Percentiles rank a stretch among this genome's conserved stretches.
phyloP scores from a whole-genome alignment of 2,329 filamentous ascomycete genomes.

The Elsinoe batatas region DNA sequence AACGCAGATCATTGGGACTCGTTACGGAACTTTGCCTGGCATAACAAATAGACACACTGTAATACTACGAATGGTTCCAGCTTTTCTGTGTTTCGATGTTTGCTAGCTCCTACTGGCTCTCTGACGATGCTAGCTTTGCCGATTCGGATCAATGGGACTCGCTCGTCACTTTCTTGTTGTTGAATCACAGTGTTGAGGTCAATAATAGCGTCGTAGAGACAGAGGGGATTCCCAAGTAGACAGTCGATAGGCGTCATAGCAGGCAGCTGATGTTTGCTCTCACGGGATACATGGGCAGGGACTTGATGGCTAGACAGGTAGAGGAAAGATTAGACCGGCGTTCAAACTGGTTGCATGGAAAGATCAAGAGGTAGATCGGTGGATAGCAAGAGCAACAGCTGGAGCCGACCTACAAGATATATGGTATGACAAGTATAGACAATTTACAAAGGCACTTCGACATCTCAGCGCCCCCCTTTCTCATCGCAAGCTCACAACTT shows the following conservation, averaged over 20 bases:
- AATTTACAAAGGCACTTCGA: background rate
- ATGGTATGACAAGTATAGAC: background rate
- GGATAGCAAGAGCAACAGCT: too few relatives aligned
- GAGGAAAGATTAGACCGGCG: too few relatives aligned
- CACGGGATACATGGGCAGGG: too few relatives aligned
- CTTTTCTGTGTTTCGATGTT: background rate
- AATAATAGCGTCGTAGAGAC: slow-evolving; percentile 6
- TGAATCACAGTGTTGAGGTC: slow-evolving; percentile 5
- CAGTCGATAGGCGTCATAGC: too few relatives aligned
- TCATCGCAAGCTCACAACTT: background rate
- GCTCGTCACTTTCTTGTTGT: slow-evolving; percentile 2
- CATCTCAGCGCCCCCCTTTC: background rate
- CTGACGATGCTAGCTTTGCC: slow-evolving; percentile 3
- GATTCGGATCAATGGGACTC: slow-evolving; percentile 11
- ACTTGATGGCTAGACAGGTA: too few relatives aligned
- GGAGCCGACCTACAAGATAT: background rate
- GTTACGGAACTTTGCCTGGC: slow-evolving; percentile 71
- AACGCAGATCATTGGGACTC: slow-evolving; percentile 87
- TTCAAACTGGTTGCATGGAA: background rate
- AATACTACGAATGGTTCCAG: background rate
- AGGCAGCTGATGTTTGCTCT: background rate
- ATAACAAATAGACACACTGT: slow-evolving; percentile 50
- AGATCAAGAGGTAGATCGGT: background rate
- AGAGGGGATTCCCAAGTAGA: slow-evolving; percentile 4
- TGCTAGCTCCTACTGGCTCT: background rate